These are phyloP conservation scores for Colletotrichum simmondsii DNA, from an alignment of 2,329 filamentous ascomycete species.

Conservation along the genomic window DNA sequence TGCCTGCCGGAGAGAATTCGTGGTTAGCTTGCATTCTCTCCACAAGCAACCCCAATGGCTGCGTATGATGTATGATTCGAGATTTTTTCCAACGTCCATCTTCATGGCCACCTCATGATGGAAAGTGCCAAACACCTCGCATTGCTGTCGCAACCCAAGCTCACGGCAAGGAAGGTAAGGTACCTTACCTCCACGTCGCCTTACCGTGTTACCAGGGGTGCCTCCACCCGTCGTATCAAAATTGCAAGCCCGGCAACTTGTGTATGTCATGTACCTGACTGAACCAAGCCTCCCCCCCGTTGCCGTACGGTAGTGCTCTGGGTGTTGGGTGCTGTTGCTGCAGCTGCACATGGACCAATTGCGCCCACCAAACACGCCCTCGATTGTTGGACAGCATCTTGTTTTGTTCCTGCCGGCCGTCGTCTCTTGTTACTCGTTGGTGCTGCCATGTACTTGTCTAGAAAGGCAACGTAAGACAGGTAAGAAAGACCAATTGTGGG, in stretches of 20 bases:
- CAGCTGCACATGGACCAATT: not conserved
- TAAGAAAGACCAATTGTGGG: not conserved
- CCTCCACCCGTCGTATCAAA: constrained; percentile 17
- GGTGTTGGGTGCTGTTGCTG: not conserved
- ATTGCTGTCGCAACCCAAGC: not conserved
- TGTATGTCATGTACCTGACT: constrained; percentile 4
- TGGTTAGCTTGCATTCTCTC: not conserved
- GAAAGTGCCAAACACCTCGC: not conserved
- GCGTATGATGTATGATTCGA: not conserved
- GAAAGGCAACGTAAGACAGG: not conserved
- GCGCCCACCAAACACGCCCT: not conserved
- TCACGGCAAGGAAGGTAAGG: not conserved
- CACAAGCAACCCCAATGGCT: not conserved
- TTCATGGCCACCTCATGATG: not conserved
- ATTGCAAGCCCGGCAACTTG: constrained; percentile 3
- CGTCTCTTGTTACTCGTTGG: not conserved
- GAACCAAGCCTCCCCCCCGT: not conserved
- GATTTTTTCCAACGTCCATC: not conserved
- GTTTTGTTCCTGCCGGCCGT: not conserved
- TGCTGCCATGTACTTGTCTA: not conserved
- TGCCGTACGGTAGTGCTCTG: not conserved
- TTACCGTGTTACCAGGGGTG: constrained; percentile 16
- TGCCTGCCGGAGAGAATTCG: not conserved
- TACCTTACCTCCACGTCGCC: constrained; percentile 15
- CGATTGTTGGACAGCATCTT: not conserved